These are phyloP conservation scores for Exophiala bonariae DNA, from an alignment of 2,329 filamentous ascomycete species.

Conservation along the genomic window DNA sequence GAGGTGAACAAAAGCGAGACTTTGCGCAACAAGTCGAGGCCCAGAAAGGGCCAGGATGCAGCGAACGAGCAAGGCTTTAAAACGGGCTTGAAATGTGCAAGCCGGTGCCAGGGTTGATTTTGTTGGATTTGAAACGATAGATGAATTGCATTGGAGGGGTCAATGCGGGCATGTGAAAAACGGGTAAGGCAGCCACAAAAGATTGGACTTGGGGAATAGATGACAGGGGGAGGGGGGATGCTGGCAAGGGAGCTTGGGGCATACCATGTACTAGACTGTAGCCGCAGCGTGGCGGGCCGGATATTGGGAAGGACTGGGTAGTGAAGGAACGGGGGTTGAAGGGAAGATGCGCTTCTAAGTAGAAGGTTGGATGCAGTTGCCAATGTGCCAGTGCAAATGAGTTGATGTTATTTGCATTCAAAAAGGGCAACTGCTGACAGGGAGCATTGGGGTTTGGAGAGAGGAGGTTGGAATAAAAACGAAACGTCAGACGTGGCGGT, in stretches of 20 bases:
- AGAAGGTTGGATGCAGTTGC: constrained; percentile 4
- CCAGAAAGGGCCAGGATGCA: constrained; percentile 14
- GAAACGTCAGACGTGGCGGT: constrained; percentile 28
- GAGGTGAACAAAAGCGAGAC: constrained; percentile 1
- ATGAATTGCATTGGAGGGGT: constrained; percentile 16
- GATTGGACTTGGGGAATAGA: background rate
- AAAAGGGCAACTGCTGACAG: constrained; percentile 16
- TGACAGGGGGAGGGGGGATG: background rate
- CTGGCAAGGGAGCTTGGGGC: constrained; percentile 17
- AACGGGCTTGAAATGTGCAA: constrained; percentile 4
- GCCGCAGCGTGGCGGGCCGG: constrained; percentile 14
- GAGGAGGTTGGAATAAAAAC: background rate
- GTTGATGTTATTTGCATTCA: constrained; percentile 18
- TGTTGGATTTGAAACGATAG: constrained; percentile 11
- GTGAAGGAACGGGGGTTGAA: constrained; percentile 9
- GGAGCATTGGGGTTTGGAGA: background rate
- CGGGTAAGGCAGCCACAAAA: background rate
- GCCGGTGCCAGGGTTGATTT: constrained; percentile 8
- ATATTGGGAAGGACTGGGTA: constrained; percentile 11
- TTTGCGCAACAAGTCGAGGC: constrained; percentile 3
- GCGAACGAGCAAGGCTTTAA: constrained; percentile 15
- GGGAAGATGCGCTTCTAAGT: constrained; percentile 14
- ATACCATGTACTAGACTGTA: constrained; percentile 27
- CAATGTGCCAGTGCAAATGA: constrained; percentile 2
- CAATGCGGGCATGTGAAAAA: constrained; percentile 17